These are phyloP conservation scores for Amesomyces nigricolor DNA, from an alignment of 2,329 filamentous ascomycete genomes.

Conservation along the genomic window DNA sequence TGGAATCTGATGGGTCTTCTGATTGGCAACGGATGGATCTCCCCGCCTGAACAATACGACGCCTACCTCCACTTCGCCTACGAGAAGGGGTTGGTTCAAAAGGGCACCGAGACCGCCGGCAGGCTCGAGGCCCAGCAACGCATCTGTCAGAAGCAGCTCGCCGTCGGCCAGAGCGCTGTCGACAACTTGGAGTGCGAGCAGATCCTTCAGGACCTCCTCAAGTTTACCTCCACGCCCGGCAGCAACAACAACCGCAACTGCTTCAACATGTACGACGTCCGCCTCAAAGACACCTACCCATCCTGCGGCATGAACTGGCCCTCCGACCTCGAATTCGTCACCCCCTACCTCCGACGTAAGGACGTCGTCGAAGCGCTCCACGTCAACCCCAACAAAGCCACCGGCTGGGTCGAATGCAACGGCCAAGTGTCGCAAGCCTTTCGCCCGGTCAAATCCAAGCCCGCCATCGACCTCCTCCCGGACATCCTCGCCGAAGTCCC, in stretches of 20 bases:
- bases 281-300: constrained; percentile 71
- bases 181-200: constrained; percentile 67
- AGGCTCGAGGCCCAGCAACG: constrained; percentile 64
- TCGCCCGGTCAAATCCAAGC: constrained; percentile 61
- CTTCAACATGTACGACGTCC: constrained; percentile 95
- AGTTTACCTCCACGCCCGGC: constrained; percentile 51
- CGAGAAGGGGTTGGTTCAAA: constrained; percentile 64
- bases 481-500: constrained; percentile 70
- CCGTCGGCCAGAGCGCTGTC: constrained; percentile 51
- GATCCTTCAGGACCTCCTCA: constrained; percentile 68
- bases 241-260: constrained; percentile 54
- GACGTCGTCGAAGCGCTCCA: constrained; percentile 79
- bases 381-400: constrained; percentile 72
- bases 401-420: constrained; percentile 88
- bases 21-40: constrained; percentile 98
- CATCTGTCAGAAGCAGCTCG: constrained; percentile 60
- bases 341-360: constrained; percentile 75
- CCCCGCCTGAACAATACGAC: constrained; percentile 82
- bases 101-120: constrained; percentile 57
- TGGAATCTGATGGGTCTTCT: constrained; percentile 84
- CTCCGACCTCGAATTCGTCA: constrained; percentile 70
- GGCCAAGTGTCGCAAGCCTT: constrained; percentile 72
- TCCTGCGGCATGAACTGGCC: constrained; percentile 98
- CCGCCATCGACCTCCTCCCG: constrained; percentile 70
- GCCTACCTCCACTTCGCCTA: constrained; percentile 80